A percentile compares a stretch with the other conserved stretches of the same genome.
Conservation (phyloP, 192 early-diverging fungal species). For the Diversispora eburnea region DNA sequence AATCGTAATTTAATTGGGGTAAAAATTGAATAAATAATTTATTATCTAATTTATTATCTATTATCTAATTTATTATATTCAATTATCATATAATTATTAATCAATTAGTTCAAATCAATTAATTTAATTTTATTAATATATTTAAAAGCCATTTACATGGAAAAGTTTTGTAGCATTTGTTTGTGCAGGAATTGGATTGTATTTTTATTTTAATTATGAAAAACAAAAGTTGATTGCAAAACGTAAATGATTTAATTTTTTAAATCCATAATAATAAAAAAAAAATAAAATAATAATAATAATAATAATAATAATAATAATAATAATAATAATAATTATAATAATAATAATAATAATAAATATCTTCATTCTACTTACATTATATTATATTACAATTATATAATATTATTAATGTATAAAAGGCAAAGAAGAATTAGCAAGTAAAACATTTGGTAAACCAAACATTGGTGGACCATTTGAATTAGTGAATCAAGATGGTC, state of each 20-base stretch:
- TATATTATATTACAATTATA: background rate
- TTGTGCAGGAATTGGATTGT: slow-evolving; percentile 52
- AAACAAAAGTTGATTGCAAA: slow-evolving; percentile 54
- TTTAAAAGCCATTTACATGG: slow-evolving; percentile 44
- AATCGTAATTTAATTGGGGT: background rate
- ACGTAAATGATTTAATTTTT: slow-evolving; percentile 39
- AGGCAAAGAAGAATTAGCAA: slow-evolving; percentile 26
- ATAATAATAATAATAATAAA: background rate
- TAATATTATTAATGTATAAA: too few relatives aligned
- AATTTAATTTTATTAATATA: background rate
- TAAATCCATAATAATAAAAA: too few relatives aligned
- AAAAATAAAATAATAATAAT: too few relatives aligned
- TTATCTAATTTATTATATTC: background rate
- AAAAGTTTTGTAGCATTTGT: slow-evolving; percentile 54
- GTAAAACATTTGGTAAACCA: slow-evolving; percentile 68
- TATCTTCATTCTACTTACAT: background rate
- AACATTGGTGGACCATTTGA: slow-evolving; percentile 87
- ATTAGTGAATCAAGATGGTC: slow-evolving; percentile 78
- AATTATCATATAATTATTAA: background rate
- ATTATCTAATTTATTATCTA: background rate
- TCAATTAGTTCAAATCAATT: too few relatives aligned
- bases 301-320: too few relatives aligned
- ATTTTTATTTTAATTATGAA: slow-evolving; percentile 61
- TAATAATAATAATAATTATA: too few relatives aligned
- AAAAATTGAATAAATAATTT: background rate